phyloP scores from a whole-genome alignment of 345 rosid genomes.

The Eucalyptus erythrocorys region DNA sequence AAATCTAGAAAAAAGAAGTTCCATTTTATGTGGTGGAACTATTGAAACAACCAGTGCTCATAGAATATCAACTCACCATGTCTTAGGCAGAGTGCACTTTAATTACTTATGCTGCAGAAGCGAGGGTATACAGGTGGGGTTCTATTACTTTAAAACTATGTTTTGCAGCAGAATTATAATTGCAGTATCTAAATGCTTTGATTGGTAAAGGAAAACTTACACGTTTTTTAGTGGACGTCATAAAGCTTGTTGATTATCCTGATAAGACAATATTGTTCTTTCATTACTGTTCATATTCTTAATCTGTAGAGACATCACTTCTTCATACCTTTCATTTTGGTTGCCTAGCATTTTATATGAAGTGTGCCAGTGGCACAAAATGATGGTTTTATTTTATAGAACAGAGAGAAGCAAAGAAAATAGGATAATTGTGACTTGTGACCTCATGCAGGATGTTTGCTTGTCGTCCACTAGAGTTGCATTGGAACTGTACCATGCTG shows the following conservation, averaged over 20 bases:
- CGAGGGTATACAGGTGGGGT: background rate
- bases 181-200: background rate
- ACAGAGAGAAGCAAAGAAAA: background rate
- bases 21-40: background rate
- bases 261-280: background rate
- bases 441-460: slow-evolving; percentile 60
- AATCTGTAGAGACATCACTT: background rate
- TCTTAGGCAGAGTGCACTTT: background rate
- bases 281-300: background rate
- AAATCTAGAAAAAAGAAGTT: background rate
- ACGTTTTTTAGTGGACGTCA: background rate
- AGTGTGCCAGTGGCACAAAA: background rate
- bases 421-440: background rate
- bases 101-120: background rate
- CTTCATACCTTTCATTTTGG: background rate
- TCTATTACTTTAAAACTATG: background rate
- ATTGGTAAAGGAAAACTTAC: background rate
- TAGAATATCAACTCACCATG: background rate
- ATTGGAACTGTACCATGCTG: slow-evolving; percentile 72
- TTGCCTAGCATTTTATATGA: background rate
- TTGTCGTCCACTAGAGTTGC: slow-evolving; percentile 84
- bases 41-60: background rate
- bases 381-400: background rate
- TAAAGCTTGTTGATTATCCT: background rate
- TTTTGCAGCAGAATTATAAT: background rate